Percentiles rank a stretch among this genome's conserved stretches.
These are phyloP conservation scores for Ichthyophonus hoferi DNA, from an alignment of 208 protist species.

Conservation along the genomic window DNA sequence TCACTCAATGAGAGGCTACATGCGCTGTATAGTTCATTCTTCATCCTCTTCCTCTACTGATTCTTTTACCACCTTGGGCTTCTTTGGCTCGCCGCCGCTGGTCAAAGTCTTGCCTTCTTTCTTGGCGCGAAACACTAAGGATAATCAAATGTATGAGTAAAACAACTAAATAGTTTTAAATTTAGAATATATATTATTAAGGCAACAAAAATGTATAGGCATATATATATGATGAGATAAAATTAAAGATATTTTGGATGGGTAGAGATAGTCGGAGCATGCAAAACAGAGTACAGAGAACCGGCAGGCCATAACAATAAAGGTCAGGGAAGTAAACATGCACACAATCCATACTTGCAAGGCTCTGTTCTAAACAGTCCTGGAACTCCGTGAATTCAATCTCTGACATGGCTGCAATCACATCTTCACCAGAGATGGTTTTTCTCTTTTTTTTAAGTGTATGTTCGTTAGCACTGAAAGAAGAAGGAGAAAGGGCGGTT, in stretches of 20 bases:
- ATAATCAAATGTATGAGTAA: background rate
- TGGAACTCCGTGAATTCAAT: constrained; percentile 19
- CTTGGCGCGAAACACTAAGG: background rate
- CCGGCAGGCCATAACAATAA: too few relatives aligned
- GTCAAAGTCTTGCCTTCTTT: background rate
- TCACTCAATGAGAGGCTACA: too few relatives aligned
- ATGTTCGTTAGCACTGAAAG: constrained; percentile 28
- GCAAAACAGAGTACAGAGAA: too few relatives aligned
- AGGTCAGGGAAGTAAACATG: too few relatives aligned
- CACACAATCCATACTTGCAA: constrained; percentile 18
- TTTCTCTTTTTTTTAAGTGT: constrained; percentile 8
- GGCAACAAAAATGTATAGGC: too few relatives aligned
- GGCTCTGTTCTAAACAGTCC: background rate
- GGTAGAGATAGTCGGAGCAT: too few relatives aligned
- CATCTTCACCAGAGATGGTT: constrained; percentile 19
- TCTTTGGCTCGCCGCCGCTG: background rate
- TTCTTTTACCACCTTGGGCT: background rate
- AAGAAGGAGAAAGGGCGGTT: too few relatives aligned
- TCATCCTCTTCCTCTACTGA: background rate
- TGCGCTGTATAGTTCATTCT: too few relatives aligned
- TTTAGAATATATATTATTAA: too few relatives aligned
- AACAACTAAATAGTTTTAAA: too few relatives aligned
- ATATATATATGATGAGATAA: too few relatives aligned
- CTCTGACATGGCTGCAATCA: constrained; percentile 10
- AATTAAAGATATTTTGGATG: too few relatives aligned